phyloP scores from a whole-genome alignment of 2,329 filamentous ascomycete genomes.

The Cercospora sp. region DNA sequence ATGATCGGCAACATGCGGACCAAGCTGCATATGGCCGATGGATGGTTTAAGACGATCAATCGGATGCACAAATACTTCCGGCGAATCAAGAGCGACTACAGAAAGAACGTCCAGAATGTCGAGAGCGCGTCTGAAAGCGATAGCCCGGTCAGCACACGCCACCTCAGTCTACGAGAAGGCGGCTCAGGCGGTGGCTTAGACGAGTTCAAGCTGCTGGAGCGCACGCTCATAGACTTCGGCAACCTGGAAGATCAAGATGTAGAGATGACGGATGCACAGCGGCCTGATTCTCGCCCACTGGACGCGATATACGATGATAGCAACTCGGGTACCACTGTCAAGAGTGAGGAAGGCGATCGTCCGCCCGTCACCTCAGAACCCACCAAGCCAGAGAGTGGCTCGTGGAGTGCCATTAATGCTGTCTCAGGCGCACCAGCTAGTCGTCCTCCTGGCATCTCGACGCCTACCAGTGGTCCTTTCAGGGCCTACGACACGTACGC shows the following conservation, averaged over 20 bases:
- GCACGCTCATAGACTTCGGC: constrained; percentile 41
- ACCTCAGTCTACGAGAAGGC: constrained; percentile 37
- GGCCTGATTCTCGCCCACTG: constrained; percentile 24
- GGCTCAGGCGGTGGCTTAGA: constrained; percentile 55
- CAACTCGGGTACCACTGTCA: constrained; percentile 35
- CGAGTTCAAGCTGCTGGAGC: constrained; percentile 53
- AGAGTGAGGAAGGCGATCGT: constrained; percentile 38
- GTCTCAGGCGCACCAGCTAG: constrained; percentile 31
- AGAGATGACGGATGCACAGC: constrained; percentile 40
- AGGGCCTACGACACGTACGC: constrained; percentile 35
- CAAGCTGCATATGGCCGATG: constrained; percentile 58
- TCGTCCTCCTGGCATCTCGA: constrained; percentile 30
- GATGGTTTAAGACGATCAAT: constrained; percentile 56
- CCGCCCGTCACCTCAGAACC: constrained; percentile 25
- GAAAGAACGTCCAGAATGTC: constrained; percentile 37
- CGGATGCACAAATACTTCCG: constrained; percentile 58
- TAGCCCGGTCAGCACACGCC: constrained; percentile 33
- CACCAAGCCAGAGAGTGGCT: constrained; percentile 35
- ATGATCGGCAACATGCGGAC: constrained; percentile 55
- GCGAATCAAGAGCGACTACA: constrained; percentile 54
- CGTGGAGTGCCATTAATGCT: constrained; percentile 46
- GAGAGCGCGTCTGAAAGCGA: constrained; percentile 37
- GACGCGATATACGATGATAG: constrained; percentile 37
- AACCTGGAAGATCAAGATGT: constrained; percentile 41
- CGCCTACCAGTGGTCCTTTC: constrained; percentile 32